Evolutionary conservation across 108 stramenopile species (phyloP).

Genomic region (Pseudonitzschia multistriata): DNA sequence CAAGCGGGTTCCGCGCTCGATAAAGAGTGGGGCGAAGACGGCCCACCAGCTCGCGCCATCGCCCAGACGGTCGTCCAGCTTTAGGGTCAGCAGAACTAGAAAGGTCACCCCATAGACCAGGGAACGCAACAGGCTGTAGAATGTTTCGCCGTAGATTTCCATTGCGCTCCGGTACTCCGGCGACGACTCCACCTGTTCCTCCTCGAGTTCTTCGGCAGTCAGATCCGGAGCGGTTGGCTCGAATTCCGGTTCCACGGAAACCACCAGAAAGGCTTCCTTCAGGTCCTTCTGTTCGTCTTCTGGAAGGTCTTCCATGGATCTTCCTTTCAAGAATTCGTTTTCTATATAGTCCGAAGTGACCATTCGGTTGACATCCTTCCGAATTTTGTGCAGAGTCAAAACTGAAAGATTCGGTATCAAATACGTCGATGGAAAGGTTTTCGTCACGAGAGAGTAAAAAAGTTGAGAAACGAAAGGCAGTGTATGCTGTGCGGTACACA

Average conservation of each 20-base stretch:
- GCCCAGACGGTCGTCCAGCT: constrained; percentile 56
- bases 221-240: constrained; percentile 13
- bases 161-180: constrained; percentile 62
- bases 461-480: neutral
- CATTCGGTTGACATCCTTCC: constrained; percentile 51
- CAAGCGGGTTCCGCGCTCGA: constrained; percentile 48
- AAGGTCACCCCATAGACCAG: constrained; percentile 56
- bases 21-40: constrained; percentile 69
- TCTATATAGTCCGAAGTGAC: constrained; percentile 61
- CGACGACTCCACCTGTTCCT: constrained; percentile 60
- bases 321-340: constrained; percentile 52
- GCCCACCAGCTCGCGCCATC: constrained; percentile 57
- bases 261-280: constrained; percentile 32
- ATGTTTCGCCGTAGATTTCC: constrained; percentile 40
- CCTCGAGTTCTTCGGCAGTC: constrained; percentile 36
- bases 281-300: constrained; percentile 62
- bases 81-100: constrained; percentile 57
- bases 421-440: neutral
- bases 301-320: constrained; percentile 47
- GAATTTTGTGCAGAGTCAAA: constrained; percentile 25
- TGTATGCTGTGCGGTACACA: neutral
- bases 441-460: neutral
- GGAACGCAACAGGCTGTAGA: constrained; percentile 36
- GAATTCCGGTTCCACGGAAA: constrained; percentile 48
- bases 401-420: neutral